Evolutionary conservation across 1,284 basidiomycete genomes (phyloP).

Genomic region (Moniliophthora roreri): DNA sequence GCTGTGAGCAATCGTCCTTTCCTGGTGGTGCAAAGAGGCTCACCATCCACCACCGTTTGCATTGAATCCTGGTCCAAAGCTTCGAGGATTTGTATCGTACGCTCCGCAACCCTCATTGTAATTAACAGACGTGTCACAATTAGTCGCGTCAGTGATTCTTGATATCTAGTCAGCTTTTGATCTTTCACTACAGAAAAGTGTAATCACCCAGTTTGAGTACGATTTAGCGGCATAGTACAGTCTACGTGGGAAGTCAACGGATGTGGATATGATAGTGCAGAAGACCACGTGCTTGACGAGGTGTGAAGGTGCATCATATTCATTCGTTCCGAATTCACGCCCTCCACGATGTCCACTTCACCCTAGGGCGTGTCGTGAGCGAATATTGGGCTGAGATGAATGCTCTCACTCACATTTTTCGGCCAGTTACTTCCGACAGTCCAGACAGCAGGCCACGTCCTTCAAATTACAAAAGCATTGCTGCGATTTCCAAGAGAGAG

Average conservation of each 20-base stretch:
- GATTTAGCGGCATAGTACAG: constrained; percentile 6
- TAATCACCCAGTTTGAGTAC: constrained; percentile 51
- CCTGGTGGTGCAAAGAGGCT: constrained; percentile 2
- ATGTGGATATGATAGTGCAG: background rate
- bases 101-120: constrained; percentile 72
- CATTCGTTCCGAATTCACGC: constrained; percentile 55
- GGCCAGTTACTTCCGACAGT: constrained; percentile 52
- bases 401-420: constrained; percentile 29
- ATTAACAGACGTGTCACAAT: constrained; percentile 58
- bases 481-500: constrained; percentile 3
- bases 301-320: constrained; percentile 70
- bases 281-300: constrained; percentile 33
- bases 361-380: constrained; percentile 36
- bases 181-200: constrained; percentile 12
- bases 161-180: background rate
- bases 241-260: background rate
- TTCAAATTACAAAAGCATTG: constrained; percentile 19
- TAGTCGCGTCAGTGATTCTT: constrained; percentile 35
- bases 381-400: background rate
- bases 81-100: constrained; percentile 37
- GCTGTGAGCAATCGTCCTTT: background rate
- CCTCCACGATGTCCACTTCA: constrained; percentile 72
- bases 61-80: constrained; percentile 65
- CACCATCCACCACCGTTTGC: constrained; percentile 61
- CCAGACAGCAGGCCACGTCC: constrained; percentile 54